Conservation (phyloP, 2,329 filamentous ascomycete species). For the Blumeria graminis region DNA sequence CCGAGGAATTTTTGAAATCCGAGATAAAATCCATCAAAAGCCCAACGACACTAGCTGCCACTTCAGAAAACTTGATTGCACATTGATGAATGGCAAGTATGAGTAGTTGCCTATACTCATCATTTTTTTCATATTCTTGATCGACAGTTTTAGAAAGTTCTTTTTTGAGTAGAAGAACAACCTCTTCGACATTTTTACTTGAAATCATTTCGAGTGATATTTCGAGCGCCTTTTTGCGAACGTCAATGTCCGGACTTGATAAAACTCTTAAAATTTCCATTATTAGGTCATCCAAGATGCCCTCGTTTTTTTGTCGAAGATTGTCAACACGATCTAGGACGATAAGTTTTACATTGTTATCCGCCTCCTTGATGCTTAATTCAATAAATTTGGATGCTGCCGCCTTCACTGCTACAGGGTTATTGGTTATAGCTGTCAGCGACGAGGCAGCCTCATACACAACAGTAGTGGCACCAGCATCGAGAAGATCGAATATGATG, state of each 20-base stretch:
- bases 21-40: constrained; percentile 97
- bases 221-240: constrained; percentile 69
- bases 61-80: constrained; percentile 96
- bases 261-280: constrained; percentile 95
- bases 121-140: constrained; percentile 96
- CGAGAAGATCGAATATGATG: constrained; percentile 86
- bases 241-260: constrained; percentile 87
- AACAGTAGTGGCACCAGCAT: constrained; percentile 80
- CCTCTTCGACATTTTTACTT: constrained; percentile 96
- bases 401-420: constrained; percentile 92
- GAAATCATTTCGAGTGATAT: constrained; percentile 95
- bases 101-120: constrained; percentile 78
- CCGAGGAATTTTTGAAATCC: constrained; percentile 91
- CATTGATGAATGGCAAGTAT: constrained; percentile 97
- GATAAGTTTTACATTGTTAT: constrained; percentile 98
- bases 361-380: constrained; percentile 85
- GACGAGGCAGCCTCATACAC: constrained; percentile 95
- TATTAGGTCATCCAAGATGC: constrained; percentile 73
- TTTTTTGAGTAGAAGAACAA: constrained; percentile 88
- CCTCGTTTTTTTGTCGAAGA: constrained; percentile 66
- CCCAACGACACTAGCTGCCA: constrained; percentile 87
- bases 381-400: constrained; percentile 93
- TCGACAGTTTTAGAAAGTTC: constrained; percentile 94
- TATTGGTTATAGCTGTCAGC: constrained; percentile 76
- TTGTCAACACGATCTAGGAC: constrained; percentile 86